phyloP scores from a whole-genome alignment of 164 flowering plant genomes.

The Liquidambar formosana region DNA sequence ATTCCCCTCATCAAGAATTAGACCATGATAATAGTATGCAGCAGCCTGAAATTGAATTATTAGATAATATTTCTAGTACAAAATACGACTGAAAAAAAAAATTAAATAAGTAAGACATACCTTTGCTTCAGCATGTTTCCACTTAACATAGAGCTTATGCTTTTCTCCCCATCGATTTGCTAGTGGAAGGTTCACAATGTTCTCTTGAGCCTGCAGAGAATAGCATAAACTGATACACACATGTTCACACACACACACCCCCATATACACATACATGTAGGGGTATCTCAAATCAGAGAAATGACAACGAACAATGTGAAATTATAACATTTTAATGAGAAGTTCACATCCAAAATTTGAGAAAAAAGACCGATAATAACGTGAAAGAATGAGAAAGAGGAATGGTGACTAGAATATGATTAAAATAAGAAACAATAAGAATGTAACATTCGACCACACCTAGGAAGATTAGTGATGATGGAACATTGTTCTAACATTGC shows the following conservation, averaged over 20 bases:
- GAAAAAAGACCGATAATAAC: neutral
- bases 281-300: neutral
- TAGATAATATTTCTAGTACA: neutral
- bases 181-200: neutral
- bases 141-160: neutral
- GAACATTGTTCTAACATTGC: too few relatives aligned
- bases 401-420: too few relatives aligned
- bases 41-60: slow-evolving; percentile 63
- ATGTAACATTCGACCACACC: too few relatives aligned
- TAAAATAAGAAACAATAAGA: too few relatives aligned
- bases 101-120: neutral
- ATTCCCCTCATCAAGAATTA: slow-evolving; percentile 93
- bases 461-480: too few relatives aligned
- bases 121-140: neutral
- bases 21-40: slow-evolving; percentile 96
- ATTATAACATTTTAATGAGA: neutral
- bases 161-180: neutral
- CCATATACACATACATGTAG: neutral
- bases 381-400: too few relatives aligned
- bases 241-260: too few relatives aligned
- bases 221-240: too few relatives aligned
- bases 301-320: neutral
- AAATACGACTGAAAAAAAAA: neutral
- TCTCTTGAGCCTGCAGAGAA: slow-evolving; percentile 1
- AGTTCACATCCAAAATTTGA: neutral